Conservation (phyloP, 345 rosid species). For the Lepidium sativum region DNA sequence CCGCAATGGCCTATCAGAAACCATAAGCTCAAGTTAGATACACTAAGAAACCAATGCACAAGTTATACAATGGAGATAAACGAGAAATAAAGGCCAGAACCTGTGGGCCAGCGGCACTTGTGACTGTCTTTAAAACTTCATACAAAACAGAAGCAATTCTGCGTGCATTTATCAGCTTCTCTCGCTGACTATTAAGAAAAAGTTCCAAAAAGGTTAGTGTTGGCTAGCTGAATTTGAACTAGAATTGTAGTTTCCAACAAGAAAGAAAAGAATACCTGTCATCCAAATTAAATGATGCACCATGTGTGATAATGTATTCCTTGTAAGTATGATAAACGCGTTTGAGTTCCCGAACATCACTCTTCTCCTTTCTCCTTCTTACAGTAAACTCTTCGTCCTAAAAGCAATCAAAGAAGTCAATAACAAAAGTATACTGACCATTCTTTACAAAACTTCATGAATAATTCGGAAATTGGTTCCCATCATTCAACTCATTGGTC, state of each 20-base stretch:
- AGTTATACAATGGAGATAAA: not conserved
- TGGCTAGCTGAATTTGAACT: not conserved
- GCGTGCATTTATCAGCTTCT: conserved; percentile 48
- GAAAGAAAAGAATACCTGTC: conserved; percentile 33
- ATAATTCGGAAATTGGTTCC: not conserved
- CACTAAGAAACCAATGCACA: not conserved
- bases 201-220: not conserved
- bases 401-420: not conserved
- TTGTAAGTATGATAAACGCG: conserved; percentile 63
- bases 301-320: conserved; percentile 45
- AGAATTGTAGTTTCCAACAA: not conserved
- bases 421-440: not conserved
- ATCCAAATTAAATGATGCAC: conserved; percentile 40
- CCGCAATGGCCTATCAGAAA: conserved; percentile 56
- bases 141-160: conserved; percentile 61
- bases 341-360: conserved; percentile 64
- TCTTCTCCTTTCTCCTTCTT: conserved; percentile 38
- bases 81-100: conserved; percentile 23
- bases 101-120: conserved; percentile 56
- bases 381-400: conserved; percentile 66
- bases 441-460: not conserved
- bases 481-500: not conserved
- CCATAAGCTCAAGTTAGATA: not conserved
- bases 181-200: conserved; percentile 33
- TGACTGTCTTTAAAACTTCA: conserved; percentile 62